Evolutionary conservation across 176 grass and related monocot species (phyloP), one percentile per base, ranked within the genome.

Genomic region (Stipa capillata): DNA sequence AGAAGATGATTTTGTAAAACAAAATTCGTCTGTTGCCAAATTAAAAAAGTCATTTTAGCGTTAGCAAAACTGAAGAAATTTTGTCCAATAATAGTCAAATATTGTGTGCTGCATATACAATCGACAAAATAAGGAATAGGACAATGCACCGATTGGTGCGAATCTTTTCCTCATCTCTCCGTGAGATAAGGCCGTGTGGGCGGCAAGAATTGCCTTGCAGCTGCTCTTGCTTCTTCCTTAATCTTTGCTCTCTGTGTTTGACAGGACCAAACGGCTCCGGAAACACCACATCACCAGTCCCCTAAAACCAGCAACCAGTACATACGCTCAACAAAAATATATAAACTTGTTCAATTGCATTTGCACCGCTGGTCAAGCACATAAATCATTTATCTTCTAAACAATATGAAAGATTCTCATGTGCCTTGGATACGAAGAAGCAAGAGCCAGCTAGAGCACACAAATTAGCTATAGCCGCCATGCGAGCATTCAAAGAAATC

Each of bases 211-310:
- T 71, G 66, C 4, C 66, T 42, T 59, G 65, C 20, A 81, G 28
- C 27, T 59, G 52, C 52, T 16, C 13, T 69, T 71, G 40, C 79
- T 81, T 81, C 39, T 47, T 71, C 79, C 65, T 24, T 45, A 82
- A 61, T 82, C 41, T 61, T 49, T 29, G 54, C 65, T 60, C 29
- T 15, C 53, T 11, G 47, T 7, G 60, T 79, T 65, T 17, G 32
- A 39, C 61, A 66, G 2, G 6, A 65, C 3, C 66, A 15, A 41
- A 0, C 27, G 57, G 14, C 14, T 16, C 33, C 24, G 14, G 25
- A 58, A 58, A 58, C 27, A 6, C 28, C 66, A 10, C 14, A 69
- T 76, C 24, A 18, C 25, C 78, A 65, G 44, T 55, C 37, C 78
- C 50, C 65, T 45, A 32, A 70, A 80, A 80, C 13, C 50, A 57